A percentile compares a stretch with the other conserved stretches of the same genome.
Conservation (phyloP, 768 basidiomycete species). For the Trametes cinnabarina region DNA sequence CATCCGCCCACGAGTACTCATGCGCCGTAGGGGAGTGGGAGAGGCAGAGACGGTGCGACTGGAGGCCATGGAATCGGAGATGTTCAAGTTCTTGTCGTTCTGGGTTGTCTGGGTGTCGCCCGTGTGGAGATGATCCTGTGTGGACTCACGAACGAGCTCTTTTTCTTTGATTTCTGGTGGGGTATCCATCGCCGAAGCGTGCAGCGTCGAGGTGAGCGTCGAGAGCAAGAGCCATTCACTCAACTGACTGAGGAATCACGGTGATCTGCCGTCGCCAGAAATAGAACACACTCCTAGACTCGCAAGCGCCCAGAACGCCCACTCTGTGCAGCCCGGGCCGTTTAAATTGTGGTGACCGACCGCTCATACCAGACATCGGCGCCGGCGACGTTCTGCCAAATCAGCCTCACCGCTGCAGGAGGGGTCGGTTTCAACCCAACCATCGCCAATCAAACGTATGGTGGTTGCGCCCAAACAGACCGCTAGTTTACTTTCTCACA, state of each 20-base stretch:
- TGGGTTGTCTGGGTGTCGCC: neutral
- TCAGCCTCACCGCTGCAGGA: too few relatives aligned
- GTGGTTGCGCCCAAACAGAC: too few relatives aligned
- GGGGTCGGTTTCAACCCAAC: too few relatives aligned
- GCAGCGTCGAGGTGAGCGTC: conserved; percentile 1
- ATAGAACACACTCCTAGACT: too few relatives aligned
- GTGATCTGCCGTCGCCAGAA: too few relatives aligned
- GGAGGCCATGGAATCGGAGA: neutral
- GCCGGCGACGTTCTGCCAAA: too few relatives aligned
- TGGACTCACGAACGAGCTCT: neutral
- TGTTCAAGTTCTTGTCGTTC: neutral
- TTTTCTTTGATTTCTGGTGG: neutral
- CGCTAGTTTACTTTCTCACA: too few relatives aligned
- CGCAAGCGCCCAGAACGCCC: too few relatives aligned
- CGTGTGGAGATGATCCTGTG: neutral
- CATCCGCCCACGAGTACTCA: neutral
- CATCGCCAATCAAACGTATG: too few relatives aligned
- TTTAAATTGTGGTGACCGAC: too few relatives aligned
- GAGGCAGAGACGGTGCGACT: neutral
- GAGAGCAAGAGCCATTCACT: neutral
- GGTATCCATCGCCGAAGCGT: conserved; percentile 5
- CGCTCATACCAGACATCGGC: too few relatives aligned
- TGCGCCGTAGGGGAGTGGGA: neutral
- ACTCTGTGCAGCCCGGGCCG: too few relatives aligned
- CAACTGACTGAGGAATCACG: neutral